These are phyloP conservation scores for Acrodontium crateriforme DNA, from an alignment of 2,329 filamentous ascomycete genomes.

Conservation along the genomic window DNA sequence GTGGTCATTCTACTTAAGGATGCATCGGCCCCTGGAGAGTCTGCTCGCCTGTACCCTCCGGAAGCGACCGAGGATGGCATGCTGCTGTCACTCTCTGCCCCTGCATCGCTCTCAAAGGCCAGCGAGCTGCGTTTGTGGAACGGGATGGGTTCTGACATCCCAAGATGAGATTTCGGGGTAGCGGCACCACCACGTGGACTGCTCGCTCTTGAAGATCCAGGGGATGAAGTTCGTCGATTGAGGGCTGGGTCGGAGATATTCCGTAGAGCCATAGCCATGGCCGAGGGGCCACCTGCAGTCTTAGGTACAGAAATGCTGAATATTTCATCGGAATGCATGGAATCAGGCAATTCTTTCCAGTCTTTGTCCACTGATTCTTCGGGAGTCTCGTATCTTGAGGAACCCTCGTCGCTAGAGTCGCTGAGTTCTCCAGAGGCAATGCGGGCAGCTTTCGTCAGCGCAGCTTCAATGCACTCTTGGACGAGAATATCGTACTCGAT, in stretches of 20 bases:
- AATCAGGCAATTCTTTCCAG: slow-evolving; percentile 29
- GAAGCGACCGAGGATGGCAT: slow-evolving; percentile 65
- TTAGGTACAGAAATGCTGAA: slow-evolving; percentile 8
- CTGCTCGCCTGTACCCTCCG: slow-evolving; percentile 45
- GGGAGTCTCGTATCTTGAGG: slow-evolving; percentile 10
- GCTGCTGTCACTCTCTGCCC: slow-evolving; percentile 78
- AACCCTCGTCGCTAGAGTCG: slow-evolving; percentile 44
- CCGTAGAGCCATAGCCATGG: slow-evolving; percentile 43
- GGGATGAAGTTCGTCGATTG: slow-evolving; percentile 42
- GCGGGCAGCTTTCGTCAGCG: slow-evolving; percentile 74
- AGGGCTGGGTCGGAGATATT: slow-evolving; percentile 38
- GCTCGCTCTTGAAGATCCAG: slow-evolving; percentile 69
- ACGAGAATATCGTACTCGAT: slow-evolving; percentile 87
- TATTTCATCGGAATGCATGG: slow-evolving; percentile 8
- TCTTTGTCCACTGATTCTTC: slow-evolving; percentile 28
- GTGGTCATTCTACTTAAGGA: slow-evolving; percentile 62
- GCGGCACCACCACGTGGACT: slow-evolving; percentile 75
- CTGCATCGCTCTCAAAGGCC: slow-evolving; percentile 68
- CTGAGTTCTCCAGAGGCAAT: slow-evolving; percentile 76
- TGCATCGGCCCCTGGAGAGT: slow-evolving; percentile 83
- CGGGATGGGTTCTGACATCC: slow-evolving; percentile 37
- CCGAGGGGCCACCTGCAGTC: slow-evolving; percentile 26
- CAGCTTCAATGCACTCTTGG: slow-evolving; percentile 88
- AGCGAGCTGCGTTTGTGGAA: slow-evolving; percentile 64
- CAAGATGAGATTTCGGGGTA: slow-evolving; percentile 65